Conservation (phyloP, 164 flowering plant species). For the Umbilicus rupestris region DNA sequence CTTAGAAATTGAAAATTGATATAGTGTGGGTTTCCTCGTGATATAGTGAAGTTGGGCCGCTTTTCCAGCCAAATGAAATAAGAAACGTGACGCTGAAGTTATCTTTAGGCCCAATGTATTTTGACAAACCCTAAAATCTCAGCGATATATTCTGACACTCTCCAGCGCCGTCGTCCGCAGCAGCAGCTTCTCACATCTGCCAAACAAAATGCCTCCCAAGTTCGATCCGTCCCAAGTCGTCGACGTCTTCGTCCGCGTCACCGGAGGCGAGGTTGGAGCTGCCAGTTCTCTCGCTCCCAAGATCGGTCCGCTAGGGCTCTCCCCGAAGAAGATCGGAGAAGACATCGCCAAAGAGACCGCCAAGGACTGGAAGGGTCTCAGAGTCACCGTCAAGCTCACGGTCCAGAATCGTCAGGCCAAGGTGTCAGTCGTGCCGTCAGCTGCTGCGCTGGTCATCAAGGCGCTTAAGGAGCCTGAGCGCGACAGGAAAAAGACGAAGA, state of each 20-base stretch:
- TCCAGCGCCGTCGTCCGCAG: too few relatives aligned
- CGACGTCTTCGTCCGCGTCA: slow-evolving; percentile 3
- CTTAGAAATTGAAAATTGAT: too few relatives aligned
- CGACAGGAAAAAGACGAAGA: background rate
- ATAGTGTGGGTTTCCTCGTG: too few relatives aligned
- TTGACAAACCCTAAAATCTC: too few relatives aligned
- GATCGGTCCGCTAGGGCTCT: slow-evolving; percentile 1
- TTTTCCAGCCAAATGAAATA: too few relatives aligned
- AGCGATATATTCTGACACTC: too few relatives aligned
- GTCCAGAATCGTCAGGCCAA: background rate
- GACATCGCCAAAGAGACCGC: slow-evolving; percentile 1
- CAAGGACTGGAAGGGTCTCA: slow-evolving; percentile 3
- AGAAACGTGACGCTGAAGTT: too few relatives aligned
- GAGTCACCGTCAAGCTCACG: background rate
- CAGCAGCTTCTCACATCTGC: background rate
- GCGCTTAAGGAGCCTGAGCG: background rate
- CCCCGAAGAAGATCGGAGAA: background rate
- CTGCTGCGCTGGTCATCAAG: background rate
- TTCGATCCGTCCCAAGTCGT: background rate
- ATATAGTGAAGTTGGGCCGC: too few relatives aligned
- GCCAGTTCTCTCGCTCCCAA: background rate
- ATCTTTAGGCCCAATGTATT: too few relatives aligned
- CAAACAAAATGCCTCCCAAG: background rate
- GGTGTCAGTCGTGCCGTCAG: background rate
- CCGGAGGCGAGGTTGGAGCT: slow-evolving; percentile 1